A percentile compares a stretch with the other conserved stretches of the same genome.
These are phyloP conservation scores for Madurella mycetomatis DNA, from an alignment of 2,329 filamentous ascomycete genomes.

Conservation along the genomic window DNA sequence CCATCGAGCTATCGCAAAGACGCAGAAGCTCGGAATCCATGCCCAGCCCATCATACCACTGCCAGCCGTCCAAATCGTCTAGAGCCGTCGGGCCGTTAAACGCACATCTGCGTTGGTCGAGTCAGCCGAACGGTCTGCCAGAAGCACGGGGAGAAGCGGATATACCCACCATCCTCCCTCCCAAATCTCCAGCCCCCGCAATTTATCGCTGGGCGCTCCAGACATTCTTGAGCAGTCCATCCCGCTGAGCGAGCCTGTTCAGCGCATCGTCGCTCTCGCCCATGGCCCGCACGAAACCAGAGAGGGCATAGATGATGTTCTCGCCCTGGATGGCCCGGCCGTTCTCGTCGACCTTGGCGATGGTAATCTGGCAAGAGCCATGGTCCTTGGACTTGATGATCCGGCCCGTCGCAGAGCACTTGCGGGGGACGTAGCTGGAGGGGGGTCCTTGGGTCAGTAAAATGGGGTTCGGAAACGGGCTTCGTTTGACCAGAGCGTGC, in stretches of 20 bases:
- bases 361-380: conserved; percentile 92
- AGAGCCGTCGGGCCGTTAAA: conserved; percentile 20
- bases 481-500: conserved; percentile 29
- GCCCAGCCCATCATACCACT: conserved; percentile 22
- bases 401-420: conserved; percentile 98
- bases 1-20: conserved; percentile 23
- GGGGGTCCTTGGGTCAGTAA: conserved; percentile 28
- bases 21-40: conserved; percentile 21
- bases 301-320: conserved; percentile 96
- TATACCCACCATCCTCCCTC: conserved; percentile 24
- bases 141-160: background rate
- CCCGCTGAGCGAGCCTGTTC: conserved; percentile 92
- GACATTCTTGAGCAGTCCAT: conserved; percentile 95
- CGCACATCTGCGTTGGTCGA: conserved; percentile 21
- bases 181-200: conserved; percentile 21
- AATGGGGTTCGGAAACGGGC: conserved; percentile 5
- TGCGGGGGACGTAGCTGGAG: conserved; percentile 89
- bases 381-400: conserved; percentile 99
- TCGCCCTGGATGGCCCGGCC: conserved; percentile 89
- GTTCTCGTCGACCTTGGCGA: conserved; percentile 99
- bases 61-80: conserved; percentile 22
- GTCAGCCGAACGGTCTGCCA: conserved; percentile 11
- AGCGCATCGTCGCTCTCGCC: conserved; percentile 96
- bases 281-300: conserved; percentile 95
- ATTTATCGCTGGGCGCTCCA: conserved; percentile 73